phyloP scores from a whole-genome alignment of 495 filamentous ascomycete genomes.

The Penicillium subrubescens region DNA sequence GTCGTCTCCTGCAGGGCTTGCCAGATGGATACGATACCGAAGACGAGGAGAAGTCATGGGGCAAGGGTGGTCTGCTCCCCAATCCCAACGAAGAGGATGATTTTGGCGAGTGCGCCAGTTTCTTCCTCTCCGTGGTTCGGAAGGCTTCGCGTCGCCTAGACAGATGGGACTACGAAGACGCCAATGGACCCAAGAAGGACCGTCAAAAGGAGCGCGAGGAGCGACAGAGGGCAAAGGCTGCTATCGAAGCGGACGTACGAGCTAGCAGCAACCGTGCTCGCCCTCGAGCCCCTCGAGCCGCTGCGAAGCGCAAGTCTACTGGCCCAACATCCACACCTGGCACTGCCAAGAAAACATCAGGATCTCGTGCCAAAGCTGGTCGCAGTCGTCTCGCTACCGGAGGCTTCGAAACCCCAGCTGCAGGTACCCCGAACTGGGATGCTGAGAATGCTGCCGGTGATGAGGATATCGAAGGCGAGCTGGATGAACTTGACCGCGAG shows the following conservation, averaged over 20 bases:
- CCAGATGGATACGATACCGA: conserved; percentile 79
- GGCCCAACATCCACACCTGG: conserved; percentile 28
- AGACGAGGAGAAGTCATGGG: conserved; percentile 64
- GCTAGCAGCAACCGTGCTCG: conserved; percentile 26
- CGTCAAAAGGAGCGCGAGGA: conserved; percentile 49
- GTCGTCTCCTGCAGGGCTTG: conserved; percentile 65
- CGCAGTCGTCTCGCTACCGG: conserved; percentile 30
- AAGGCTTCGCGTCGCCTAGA: conserved; percentile 69
- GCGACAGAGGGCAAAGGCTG: conserved; percentile 36
- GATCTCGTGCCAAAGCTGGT: conserved; percentile 35
- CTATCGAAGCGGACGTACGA: conserved; percentile 29
- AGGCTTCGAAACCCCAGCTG: conserved; percentile 15
- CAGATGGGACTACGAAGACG: conserved; percentile 67
- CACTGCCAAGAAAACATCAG: conserved; percentile 28
- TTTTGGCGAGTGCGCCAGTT: conserved; percentile 74
- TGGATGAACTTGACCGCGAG: conserved; percentile 56
- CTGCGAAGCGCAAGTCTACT: conserved; percentile 41
- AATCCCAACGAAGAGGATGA: conserved; percentile 69
- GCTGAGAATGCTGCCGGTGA: conserved; percentile 28
- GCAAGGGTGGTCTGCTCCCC: conserved; percentile 69
- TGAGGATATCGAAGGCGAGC: conserved; percentile 43
- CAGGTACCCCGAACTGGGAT: conserved; percentile 28
- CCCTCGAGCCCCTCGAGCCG: conserved; percentile 21
- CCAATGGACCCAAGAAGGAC: conserved; percentile 48
- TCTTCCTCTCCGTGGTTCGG: conserved; percentile 72